These are phyloP conservation scores for Leccinum uliginosum DNA, from an alignment of 768 basidiomycete species.

Conservation along the genomic window DNA sequence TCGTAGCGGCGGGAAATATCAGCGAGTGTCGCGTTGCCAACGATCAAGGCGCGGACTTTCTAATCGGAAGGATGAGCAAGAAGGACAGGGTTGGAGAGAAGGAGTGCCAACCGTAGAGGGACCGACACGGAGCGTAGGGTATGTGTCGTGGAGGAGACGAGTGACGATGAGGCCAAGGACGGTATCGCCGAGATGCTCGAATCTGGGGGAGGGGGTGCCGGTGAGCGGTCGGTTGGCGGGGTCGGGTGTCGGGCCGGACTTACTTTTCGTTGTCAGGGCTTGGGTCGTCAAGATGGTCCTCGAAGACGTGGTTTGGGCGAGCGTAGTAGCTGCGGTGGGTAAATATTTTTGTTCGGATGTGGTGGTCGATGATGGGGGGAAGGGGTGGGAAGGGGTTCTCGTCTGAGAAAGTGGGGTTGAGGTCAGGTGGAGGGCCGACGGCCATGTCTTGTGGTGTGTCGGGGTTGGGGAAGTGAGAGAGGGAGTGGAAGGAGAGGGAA, in stretches of 20 bases:
- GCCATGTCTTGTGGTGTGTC: not conserved
- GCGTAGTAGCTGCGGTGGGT: slow-evolving; percentile 73
- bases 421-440: not conserved
- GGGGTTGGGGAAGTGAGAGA: not conserved
- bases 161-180: slow-evolving; percentile 70
- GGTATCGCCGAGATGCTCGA: slow-evolving; percentile 74
- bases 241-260: slow-evolving; percentile 11
- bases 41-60: slow-evolving; percentile 78
- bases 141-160: slow-evolving; percentile 54
- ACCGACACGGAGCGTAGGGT: slow-evolving; percentile 70
- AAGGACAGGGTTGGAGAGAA: not conserved
- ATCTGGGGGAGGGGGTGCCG: slow-evolving; percentile 34
- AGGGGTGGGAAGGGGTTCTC: slow-evolving; percentile 46
- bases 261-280: slow-evolving; percentile 84
- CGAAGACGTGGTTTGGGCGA: slow-evolving; percentile 70
- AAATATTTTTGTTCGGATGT: slow-evolving; percentile 54
- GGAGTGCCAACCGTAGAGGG: slow-evolving; percentile 53
- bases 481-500: not conserved
- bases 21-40: slow-evolving; percentile 70
- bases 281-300: slow-evolving; percentile 65
- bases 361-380: slow-evolving; percentile 47
- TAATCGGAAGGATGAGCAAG: slow-evolving; percentile 22
- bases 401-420: slow-evolving; percentile 30
- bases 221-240: not conserved
- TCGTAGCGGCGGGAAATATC: slow-evolving; percentile 64